Evolutionary conservation across 2,329 filamentous ascomycete species (phyloP).

Genomic region (Pseudonectria foliicola): DNA sequence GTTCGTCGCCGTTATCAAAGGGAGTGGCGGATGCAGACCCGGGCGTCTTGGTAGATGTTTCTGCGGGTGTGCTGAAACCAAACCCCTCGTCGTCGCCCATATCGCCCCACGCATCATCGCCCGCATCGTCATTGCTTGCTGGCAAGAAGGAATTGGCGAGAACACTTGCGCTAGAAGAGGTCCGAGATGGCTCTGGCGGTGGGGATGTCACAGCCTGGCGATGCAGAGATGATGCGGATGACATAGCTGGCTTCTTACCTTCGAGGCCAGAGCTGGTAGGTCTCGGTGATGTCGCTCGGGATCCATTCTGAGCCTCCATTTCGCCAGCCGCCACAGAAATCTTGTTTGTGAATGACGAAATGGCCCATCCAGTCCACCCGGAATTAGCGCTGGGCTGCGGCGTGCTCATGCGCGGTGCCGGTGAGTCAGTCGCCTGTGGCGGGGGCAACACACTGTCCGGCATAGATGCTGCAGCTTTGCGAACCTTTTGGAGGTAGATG

Average conservation of each 20-base stretch:
- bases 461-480: slow-evolving; percentile 69
- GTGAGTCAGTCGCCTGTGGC: slow-evolving; percentile 43
- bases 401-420: slow-evolving; percentile 69
- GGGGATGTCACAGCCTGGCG: slow-evolving; percentile 52
- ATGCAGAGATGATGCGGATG: slow-evolving; percentile 53
- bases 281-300: slow-evolving; percentile 35
- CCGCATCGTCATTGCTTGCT: slow-evolving; percentile 53
- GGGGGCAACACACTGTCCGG: slow-evolving; percentile 74
- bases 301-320: slow-evolving; percentile 57
- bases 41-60: slow-evolving; percentile 23
- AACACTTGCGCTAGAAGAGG: slow-evolving; percentile 38
- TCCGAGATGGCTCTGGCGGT: slow-evolving; percentile 37
- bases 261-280: slow-evolving; percentile 31
- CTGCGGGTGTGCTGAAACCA: slow-evolving; percentile 25
- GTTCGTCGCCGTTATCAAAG: slow-evolving; percentile 74
- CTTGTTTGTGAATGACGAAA: slow-evolving; percentile 97
- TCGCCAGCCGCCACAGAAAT: slow-evolving; percentile 77
- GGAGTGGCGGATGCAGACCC: slow-evolving; percentile 36
- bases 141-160: slow-evolving; percentile 45
- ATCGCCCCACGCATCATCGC: slow-evolving; percentile 70
- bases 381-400: slow-evolving; percentile 55
- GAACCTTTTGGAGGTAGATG: slow-evolving; percentile 72
- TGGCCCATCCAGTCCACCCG: slow-evolving; percentile 90
- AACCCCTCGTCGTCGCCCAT: slow-evolving; percentile 48
- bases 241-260: slow-evolving; percentile 31